Base-by-base conservation (phyloP, 2,329 filamentous ascomycete genomes). In the Atkinsonella texensis region DNA sequence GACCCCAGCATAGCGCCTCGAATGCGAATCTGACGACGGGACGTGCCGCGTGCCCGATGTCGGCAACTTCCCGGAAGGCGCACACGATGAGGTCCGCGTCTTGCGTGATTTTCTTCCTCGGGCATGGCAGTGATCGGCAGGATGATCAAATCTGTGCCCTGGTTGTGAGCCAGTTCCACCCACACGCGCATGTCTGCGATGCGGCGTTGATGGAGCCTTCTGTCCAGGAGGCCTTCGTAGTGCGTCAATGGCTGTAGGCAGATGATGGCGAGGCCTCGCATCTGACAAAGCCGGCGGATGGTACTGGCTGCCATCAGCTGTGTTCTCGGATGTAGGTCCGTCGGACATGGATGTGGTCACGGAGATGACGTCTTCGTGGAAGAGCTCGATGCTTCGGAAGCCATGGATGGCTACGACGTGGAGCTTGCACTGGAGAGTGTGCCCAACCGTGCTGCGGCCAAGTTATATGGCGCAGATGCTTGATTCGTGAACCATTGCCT, bases 401-500 rank as follows among this genome's bases (percentile, higher is more conserved):
- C 81, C 82, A 58, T 85, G 75, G 51, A 73, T 70, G 6, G 77
- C 71, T 10, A 86, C 86, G 69, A 81, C 77, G 62, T 82, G 74
- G 47, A 91, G 75, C 62, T 89, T 91, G 61, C 77, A 69, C 1
- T 74, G 66, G 20, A 91, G 73, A 31, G 74, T 71, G 65, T 91
- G 87, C 56, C 84, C 80, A 62, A 83, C 84, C 38, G 64, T 74
- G 59, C 80, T 81, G 42, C 84, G 81, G 42, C 87, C 86, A 1
- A 91, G 74, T 47, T 85, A 89, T 75, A 89, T 87, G 55, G 84
- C 85, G 53, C 82, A 82, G 62, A 91, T 89, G 40, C 76, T 84
- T 56, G 84, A 76, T 56, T 74, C 75, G 64, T 45, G 32, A 4
- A 39, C 46, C 51, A 52, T 52, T 35, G 33, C 13, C 33, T 35